These are phyloP conservation scores for Neurospora sp. DNA, from an alignment of 495 filamentous ascomycete genomes.

Conservation along the genomic window DNA sequence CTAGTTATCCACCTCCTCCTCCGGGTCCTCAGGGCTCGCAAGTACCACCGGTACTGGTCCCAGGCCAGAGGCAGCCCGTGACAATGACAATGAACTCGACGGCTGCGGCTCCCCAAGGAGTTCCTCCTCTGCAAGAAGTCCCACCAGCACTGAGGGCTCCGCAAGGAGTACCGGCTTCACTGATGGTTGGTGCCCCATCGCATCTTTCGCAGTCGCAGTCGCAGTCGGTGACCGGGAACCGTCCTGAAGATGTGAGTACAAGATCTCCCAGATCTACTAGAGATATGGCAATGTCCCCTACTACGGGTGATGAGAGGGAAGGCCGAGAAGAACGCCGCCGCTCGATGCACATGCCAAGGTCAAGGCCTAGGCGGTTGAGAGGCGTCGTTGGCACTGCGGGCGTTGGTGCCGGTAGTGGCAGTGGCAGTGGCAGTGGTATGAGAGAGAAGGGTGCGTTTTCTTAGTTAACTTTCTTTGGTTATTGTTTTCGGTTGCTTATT, in stretches of 20 bases:
- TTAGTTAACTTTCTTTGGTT: background rate
- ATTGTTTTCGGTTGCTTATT: background rate
- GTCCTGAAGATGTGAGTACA: constrained; percentile 30
- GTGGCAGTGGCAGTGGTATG: background rate
- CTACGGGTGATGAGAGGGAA: constrained; percentile 15
- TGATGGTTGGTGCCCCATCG: background rate
- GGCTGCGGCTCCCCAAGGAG: background rate
- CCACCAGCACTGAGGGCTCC: constrained; percentile 15
- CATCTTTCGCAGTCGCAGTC: background rate
- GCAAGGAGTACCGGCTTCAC: constrained; percentile 16
- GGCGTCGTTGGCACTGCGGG: background rate
- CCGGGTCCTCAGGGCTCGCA: constrained; percentile 16
- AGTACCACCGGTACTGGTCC: background rate
- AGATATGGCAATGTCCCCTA: constrained; percentile 7
- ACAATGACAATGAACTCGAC: too few species aligned
- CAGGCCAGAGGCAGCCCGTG: too few species aligned
- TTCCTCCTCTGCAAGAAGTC: constrained; percentile 15
- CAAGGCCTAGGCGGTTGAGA: background rate
- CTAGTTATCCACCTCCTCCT: constrained; percentile 25
- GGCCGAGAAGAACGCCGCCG: background rate
- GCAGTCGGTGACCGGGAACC: constrained; percentile 3
- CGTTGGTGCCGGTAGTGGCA: background rate
- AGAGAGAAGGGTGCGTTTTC: background rate
- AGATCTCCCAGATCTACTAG: constrained; percentile 21
- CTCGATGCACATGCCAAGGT: background rate